phyloP scores from a whole-genome alignment of 257 asterid species.

The Ajuga chamaepitys region DNA sequence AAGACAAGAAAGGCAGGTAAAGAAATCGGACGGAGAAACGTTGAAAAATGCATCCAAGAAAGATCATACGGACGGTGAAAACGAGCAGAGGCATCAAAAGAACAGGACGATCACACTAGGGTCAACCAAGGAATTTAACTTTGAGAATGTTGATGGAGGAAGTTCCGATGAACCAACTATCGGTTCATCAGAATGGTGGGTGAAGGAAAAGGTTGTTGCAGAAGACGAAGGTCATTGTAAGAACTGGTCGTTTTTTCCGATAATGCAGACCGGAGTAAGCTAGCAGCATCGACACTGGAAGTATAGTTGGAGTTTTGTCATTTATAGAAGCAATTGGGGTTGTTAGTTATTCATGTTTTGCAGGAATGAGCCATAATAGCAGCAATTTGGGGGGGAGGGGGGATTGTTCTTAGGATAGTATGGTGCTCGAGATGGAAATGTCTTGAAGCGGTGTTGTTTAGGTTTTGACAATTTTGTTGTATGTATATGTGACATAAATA shows the following conservation, averaged over 20 bases:
- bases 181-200: constrained; percentile 72
- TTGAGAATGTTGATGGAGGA: constrained; percentile 53
- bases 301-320: not conserved
- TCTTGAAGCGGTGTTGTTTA: not conserved
- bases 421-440: constrained; percentile 7
- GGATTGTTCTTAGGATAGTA: constrained; percentile 13
- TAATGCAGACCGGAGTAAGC: constrained; percentile 36
- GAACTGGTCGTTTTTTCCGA: constrained; percentile 48
- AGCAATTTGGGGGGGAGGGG: constrained; percentile 3
- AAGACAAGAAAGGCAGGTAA: constrained; percentile 17
- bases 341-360: constrained; percentile 12
- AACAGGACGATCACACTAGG: constrained; percentile 65
- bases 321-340: not conserved
- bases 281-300: constrained; percentile 15
- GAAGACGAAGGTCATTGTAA: constrained; percentile 22
- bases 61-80: constrained; percentile 28
- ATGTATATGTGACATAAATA: constrained; percentile 24
- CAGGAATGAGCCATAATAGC: constrained; percentile 17
- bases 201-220: constrained; percentile 28
- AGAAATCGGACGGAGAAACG: constrained; percentile 25
- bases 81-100: constrained; percentile 31
- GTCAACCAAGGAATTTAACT: constrained; percentile 75
- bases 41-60: constrained; percentile 23
- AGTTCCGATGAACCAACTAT: constrained; percentile 31
- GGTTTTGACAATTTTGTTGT: not conserved